Evolutionary conservation across 768 basidiomycete genomes (phyloP).

Genomic region (Leucosporidium scottii): DNA sequence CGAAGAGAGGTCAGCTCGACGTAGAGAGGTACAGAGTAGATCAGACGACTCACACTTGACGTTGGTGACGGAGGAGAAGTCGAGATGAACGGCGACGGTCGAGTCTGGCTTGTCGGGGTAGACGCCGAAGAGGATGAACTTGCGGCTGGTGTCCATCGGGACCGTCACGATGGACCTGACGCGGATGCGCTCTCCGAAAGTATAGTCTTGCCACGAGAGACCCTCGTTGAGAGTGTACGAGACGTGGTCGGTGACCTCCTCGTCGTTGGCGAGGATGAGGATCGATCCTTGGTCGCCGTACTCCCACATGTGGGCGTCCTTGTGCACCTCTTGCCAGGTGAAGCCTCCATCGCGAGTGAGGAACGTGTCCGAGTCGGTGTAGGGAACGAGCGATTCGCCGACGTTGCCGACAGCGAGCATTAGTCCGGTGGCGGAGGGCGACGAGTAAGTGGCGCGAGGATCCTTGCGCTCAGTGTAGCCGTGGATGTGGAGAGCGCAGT

Average conservation of each 20-base stretch:
- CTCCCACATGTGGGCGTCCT: slow-evolving; percentile 95
- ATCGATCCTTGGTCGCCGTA: slow-evolving; percentile 96
- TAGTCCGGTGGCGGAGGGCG: slow-evolving; percentile 81
- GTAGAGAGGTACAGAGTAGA: no score
- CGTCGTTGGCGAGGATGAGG: slow-evolving; percentile 89
- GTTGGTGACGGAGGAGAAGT: slow-evolving; percentile 71
- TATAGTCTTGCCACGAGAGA: slow-evolving; percentile 75
- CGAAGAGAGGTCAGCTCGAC: neutral
- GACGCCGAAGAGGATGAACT: slow-evolving; percentile 77
- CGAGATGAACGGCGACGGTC: slow-evolving; percentile 72
- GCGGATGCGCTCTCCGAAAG: slow-evolving; percentile 68
- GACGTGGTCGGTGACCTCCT: slow-evolving; percentile 80
- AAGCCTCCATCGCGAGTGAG: slow-evolving; percentile 92
- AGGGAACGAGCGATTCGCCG: slow-evolving; percentile 69
- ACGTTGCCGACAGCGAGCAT: slow-evolving; percentile 97
- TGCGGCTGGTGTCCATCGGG: slow-evolving; percentile 78
- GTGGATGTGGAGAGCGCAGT: slow-evolving; percentile 81
- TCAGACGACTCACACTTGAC: slow-evolving; percentile 58
- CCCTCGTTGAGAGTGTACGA: slow-evolving; percentile 89
- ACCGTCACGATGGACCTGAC: slow-evolving; percentile 76
- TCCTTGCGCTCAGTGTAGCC: slow-evolving; percentile 92
- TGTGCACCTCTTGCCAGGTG: slow-evolving; percentile 97
- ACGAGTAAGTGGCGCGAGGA: slow-evolving; percentile 85
- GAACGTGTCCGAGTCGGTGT: slow-evolving; percentile 88
- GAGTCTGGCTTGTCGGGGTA: slow-evolving; percentile 47